Percentiles rank a stretch among this genome's conserved stretches.
Conservation (phyloP, 345 rosid genomes). For the Rhodamnia argentea region DNA sequence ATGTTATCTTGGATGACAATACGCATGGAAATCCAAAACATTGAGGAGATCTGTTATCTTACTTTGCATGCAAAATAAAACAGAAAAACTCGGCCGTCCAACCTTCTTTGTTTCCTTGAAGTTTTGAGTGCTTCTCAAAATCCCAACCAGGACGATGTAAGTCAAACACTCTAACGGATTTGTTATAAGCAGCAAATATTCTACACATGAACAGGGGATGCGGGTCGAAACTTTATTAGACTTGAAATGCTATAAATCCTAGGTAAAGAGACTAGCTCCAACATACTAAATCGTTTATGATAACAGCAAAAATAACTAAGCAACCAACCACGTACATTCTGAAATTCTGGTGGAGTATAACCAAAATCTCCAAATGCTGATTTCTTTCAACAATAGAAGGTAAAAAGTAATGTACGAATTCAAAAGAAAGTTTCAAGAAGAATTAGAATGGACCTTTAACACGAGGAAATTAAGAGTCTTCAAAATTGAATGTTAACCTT, state of each 20-base stretch:
- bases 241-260: neutral
- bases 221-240: neutral
- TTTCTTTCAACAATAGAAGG: too few relatives aligned
- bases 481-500: constrained; percentile 11
- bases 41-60: too few relatives aligned
- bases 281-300: neutral
- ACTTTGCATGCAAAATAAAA: too few relatives aligned
- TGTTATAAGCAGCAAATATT: too few relatives aligned
- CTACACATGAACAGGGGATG: constrained; percentile 2
- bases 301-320: neutral
- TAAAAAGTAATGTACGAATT: too few relatives aligned
- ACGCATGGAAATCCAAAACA: too few relatives aligned
- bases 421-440: neutral
- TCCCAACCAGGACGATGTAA: too few relatives aligned
- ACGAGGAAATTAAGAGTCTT: neutral
- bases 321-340: neutral
- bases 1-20: too few relatives aligned
- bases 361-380: neutral
- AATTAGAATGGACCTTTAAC: neutral
- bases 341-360: neutral
- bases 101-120: too few relatives aligned
- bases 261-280: neutral
- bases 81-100: too few relatives aligned
- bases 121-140: too few relatives aligned
- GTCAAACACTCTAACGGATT: too few relatives aligned